Percentiles rank a stretch among this genome's conserved stretches.
phyloP scores from a whole-genome alignment of 83 land plant genomes.

The Picea engelmannii region DNA sequence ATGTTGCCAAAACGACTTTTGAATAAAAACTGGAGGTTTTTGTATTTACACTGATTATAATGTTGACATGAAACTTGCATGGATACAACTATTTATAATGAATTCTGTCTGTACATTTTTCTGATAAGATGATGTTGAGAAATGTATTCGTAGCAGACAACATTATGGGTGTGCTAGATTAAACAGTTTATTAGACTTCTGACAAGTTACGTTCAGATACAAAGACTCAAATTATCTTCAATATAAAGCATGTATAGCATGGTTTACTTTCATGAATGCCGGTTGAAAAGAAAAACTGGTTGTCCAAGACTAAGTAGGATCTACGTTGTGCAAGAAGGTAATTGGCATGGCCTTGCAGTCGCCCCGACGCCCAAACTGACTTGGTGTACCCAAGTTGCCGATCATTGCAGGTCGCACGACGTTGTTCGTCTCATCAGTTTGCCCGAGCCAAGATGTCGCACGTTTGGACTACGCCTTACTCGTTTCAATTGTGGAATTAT shows the following conservation, averaged over 20 bases:
- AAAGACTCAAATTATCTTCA: not conserved
- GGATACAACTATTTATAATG: not conserved
- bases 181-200: not conserved
- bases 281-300: not conserved
- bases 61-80: not conserved
- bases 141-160: not conserved
- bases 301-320: not conserved
- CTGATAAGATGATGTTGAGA: not conserved
- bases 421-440: no score
- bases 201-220: not conserved
- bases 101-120: not conserved
- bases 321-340: not conserved
- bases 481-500: no score
- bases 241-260: not conserved
- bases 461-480: no score
- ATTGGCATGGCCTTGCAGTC: not conserved
- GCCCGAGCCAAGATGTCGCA: no score
- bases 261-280: not conserved
- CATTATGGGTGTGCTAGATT: conserved; percentile 1
- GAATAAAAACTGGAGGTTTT: not conserved
- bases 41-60: not conserved
- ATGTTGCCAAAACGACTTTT: not conserved
- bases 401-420: no score
- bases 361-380: no score
- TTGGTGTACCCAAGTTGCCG: no score